These are phyloP conservation scores for Monosporascus ibericus DNA, from an alignment of 2,329 filamentous ascomycete species.

Conservation along the genomic window DNA sequence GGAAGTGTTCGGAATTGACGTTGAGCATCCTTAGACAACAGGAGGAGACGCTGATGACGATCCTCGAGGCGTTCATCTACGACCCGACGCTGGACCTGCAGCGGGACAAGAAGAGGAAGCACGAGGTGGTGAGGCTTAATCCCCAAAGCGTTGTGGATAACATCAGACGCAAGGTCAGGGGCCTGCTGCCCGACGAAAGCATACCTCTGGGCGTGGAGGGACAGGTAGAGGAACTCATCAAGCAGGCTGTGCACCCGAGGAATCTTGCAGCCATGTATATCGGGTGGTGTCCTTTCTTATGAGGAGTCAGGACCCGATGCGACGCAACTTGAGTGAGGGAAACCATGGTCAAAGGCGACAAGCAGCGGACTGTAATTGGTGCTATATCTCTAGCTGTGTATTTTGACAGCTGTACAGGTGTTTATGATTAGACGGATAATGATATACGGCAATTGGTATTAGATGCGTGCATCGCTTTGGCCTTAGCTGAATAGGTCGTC, in stretches of 20 bases:
- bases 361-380: too few species aligned
- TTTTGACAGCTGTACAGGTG: too few species aligned
- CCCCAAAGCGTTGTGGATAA: conserved; percentile 77
- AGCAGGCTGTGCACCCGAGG: conserved; percentile 71
- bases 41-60: conserved; percentile 94
- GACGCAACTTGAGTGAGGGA: too few species aligned
- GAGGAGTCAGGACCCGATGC: conserved; percentile 4
- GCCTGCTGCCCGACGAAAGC: conserved; percentile 76
- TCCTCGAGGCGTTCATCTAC: conserved; percentile 93
- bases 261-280: conserved; percentile 95
- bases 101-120: conserved; percentile 57
- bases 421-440: too few species aligned
- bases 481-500: too few species aligned
- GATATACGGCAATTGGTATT: too few species aligned
- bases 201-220: conserved; percentile 93
- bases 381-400: too few species aligned
- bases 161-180: conserved; percentile 80
- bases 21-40: conserved; percentile 79
- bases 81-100: conserved; percentile 94
- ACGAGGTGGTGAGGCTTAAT: conserved; percentile 44
- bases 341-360: too few species aligned
- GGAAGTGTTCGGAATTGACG: conserved; percentile 84
- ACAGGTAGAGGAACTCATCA: conserved; percentile 92
- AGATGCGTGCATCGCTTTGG: too few species aligned
- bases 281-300: conserved; percentile 70